These are phyloP conservation scores for Rhodamnia argentea DNA, from an alignment of 345 rosid genomes.

Conservation along the genomic window DNA sequence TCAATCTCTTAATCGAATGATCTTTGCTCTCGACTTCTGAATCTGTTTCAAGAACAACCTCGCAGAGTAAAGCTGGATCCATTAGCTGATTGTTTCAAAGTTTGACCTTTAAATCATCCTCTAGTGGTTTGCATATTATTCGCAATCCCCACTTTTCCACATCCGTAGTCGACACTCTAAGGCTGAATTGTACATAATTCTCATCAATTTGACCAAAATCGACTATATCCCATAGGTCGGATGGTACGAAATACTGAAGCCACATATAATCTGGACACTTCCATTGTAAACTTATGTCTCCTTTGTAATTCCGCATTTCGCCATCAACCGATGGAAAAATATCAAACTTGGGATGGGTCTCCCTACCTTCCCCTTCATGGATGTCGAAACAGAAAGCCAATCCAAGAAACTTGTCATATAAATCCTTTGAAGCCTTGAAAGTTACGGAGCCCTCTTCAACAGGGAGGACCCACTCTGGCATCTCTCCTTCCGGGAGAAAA, in stretches of 20 bases:
- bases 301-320: no score
- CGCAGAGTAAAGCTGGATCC: background rate
- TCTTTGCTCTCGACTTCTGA: background rate
- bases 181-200: background rate
- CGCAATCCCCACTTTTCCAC: background rate
- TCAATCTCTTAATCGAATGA: accelerated
- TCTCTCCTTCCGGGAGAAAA: no score
- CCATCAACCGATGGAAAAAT: no score
- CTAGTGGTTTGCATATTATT: background rate
- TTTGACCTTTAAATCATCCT: accelerated
- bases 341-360: no score
- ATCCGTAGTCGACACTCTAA: background rate
- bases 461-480: no score
- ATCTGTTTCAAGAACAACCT: accelerated
- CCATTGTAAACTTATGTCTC: no score
- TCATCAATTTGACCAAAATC: background rate
- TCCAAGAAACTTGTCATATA: no score
- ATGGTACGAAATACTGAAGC: background rate
- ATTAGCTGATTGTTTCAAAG: background rate
- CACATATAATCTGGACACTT: no score
- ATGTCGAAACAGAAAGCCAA: no score
- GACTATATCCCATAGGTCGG: accelerated
- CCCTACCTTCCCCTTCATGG: no score
- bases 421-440: no score
- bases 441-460: no score